These are phyloP conservation scores for Plasmodium relictum DNA, from an alignment of 169 alveolate species.

Conservation along the genomic window DNA sequence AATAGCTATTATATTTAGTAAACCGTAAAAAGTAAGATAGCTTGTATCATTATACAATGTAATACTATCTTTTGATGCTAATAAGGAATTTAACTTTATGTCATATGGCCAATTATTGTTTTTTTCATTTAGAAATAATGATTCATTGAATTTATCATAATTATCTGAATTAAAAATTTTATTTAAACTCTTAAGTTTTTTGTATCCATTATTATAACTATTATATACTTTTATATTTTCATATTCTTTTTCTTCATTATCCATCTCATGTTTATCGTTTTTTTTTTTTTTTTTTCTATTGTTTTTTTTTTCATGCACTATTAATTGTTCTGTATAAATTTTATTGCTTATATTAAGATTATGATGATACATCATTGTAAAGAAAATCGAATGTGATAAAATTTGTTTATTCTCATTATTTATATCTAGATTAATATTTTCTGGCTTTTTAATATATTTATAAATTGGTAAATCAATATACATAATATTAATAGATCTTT, in stretches of 20 bases:
- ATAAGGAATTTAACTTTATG: neutral
- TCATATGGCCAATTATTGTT: neutral
- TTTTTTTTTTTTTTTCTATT: neutral
- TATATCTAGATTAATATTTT: slow-evolving; percentile 22
- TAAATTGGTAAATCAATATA: slow-evolving; percentile 31
- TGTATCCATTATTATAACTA: neutral
- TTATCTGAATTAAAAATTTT: neutral
- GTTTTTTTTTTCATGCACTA: neutral
- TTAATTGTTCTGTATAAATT: neutral
- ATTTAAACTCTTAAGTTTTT: neutral
- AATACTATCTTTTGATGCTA: slow-evolving; percentile 32
- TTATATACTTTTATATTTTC: neutral
- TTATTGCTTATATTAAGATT: slow-evolving; percentile 11
- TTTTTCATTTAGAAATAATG: neutral
- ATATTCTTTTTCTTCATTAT: neutral
- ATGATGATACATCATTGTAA: slow-evolving; percentile 38
- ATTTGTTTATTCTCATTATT: slow-evolving; percentile 18
- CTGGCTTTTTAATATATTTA: slow-evolving; percentile 11
- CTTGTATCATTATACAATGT: slow-evolving; percentile 6
- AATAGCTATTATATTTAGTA: slow-evolving; percentile 33
- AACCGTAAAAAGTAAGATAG: slow-evolving; percentile 44
- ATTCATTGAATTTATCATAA: neutral
- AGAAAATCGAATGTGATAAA: slow-evolving; percentile 27
- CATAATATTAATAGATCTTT: slow-evolving; percentile 25
- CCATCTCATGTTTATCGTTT: neutral